A percentile compares a stretch with the other conserved stretches of the same genome.
phyloP scores from a whole-genome alignment of 2,329 filamentous ascomycete genomes.

The Neonectria sp. region DNA sequence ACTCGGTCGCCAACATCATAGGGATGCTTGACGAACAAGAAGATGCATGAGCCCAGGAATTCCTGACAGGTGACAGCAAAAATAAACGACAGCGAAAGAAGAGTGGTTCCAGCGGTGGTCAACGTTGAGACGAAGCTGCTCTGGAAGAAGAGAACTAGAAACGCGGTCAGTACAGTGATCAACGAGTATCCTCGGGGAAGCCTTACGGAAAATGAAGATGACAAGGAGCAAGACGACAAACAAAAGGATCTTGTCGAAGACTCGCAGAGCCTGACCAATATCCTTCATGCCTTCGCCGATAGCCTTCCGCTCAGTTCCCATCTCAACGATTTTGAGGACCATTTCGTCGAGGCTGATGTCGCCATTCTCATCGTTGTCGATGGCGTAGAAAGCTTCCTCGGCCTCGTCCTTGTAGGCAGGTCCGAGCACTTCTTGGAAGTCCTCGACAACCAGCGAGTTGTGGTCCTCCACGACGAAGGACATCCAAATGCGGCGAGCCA shows the following conservation, averaged over 20 bases:
- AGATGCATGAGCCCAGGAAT: constrained; percentile 98
- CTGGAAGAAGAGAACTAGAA: constrained; percentile 85
- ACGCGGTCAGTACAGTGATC: constrained; percentile 29
- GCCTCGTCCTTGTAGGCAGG: constrained; percentile 81
- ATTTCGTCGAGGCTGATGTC: constrained; percentile 97
- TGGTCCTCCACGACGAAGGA: constrained; percentile 94
- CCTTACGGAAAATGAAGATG: constrained; percentile 85
- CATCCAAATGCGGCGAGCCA: constrained; percentile 97
- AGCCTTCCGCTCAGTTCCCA: constrained; percentile 88
- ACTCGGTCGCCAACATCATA: constrained; percentile 97
- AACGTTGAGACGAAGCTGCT: constrained; percentile 88
- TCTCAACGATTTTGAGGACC: constrained; percentile 87
- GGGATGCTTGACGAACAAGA: constrained; percentile 98
- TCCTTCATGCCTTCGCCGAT: constrained; percentile 97
- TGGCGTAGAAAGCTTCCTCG: constrained; percentile 84
- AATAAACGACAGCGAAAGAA: constrained; percentile 96
- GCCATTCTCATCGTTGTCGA: constrained; percentile 92
- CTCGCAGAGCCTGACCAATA: constrained; percentile 93
- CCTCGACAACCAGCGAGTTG: constrained; percentile 83
- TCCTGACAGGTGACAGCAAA: constrained; percentile 95
- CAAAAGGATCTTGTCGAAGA: constrained; percentile 88
- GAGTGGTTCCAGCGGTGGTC: constrained; percentile 89
- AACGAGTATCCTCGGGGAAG: background rate
- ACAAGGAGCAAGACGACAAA: constrained; percentile 85
- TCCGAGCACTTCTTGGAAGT: constrained; percentile 91